phyloP scores from a whole-genome alignment of 768 basidiomycete genomes.

The Mycena epipterygia region DNA sequence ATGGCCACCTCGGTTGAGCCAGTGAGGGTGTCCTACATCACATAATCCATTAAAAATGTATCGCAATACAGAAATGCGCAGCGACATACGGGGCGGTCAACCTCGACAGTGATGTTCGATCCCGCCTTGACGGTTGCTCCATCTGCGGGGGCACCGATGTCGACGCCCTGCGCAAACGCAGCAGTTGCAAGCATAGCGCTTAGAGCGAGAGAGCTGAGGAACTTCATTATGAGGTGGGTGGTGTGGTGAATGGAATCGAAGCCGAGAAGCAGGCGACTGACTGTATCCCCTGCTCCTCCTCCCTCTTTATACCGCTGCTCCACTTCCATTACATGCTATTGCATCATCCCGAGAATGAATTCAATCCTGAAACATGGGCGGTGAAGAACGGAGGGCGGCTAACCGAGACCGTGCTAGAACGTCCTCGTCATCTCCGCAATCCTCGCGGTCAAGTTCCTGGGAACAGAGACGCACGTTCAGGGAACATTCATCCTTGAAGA shows the following conservation, averaged over 20 bases:
- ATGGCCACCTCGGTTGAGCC: conserved; percentile 50
- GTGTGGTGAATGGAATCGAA: background rate
- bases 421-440: no score
- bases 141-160: conserved; percentile 57
- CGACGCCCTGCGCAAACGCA: conserved; percentile 56
- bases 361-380: conserved; percentile 13
- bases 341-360: conserved; percentile 7
- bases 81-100: conserved; percentile 65
- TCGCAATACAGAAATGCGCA: no score
- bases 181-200: conserved; percentile 45
- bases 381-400: background rate
- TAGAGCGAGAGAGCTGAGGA: conserved; percentile 21
- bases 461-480: no score
- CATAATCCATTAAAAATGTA: no score
- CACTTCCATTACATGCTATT: background rate
- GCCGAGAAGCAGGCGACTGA: no score
- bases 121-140: conserved; percentile 54
- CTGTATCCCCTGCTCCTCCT: background rate
- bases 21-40: conserved; percentile 29
- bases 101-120: conserved; percentile 54
- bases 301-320: background rate
- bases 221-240: conserved; percentile 21
- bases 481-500: no score
- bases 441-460: no score
- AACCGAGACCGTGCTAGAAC: background rate